Percentiles rank a stretch among this genome's conserved stretches.
phyloP scores from a whole-genome alignment of 2,329 filamentous ascomycete species.

The Penicillium polonicum region DNA sequence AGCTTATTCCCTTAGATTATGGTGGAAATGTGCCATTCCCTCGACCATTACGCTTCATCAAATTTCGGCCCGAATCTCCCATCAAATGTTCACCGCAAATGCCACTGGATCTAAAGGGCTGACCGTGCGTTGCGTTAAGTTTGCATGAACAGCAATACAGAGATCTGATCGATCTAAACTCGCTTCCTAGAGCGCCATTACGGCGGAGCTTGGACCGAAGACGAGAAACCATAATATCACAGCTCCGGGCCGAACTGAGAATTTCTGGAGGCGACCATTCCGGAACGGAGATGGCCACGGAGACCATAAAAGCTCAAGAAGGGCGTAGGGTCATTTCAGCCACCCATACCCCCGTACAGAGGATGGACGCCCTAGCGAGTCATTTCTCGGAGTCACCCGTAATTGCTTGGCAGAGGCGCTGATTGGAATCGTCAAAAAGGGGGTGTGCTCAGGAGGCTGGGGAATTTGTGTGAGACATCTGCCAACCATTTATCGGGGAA shows the following conservation, averaged over 20 bases:
- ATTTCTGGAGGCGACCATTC: not conserved
- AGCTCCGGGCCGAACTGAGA: conserved; percentile 3
- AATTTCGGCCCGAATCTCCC: not conserved
- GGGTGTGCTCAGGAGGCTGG: not conserved
- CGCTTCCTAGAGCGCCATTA: not conserved
- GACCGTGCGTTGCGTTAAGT: conserved; percentile 1
- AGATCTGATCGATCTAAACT: not conserved
- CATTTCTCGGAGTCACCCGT: not conserved
- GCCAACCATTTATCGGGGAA: not conserved
- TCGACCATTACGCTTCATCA: not conserved
- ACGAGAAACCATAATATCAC: not conserved
- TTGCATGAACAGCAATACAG: not conserved
- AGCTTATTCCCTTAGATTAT: not conserved
- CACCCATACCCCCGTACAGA: not conserved
- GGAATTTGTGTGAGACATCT: not conserved
- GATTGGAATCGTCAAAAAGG: not conserved
- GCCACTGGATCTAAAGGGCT: not conserved
- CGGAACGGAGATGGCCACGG: not conserved
- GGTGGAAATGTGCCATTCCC: not conserved
- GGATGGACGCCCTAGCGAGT: not conserved
- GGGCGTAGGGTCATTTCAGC: not conserved
- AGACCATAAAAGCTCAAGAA: not conserved
- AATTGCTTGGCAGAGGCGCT: not conserved
- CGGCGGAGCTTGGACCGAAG: not conserved
- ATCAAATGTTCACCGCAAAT: not conserved